Evolutionary conservation across 345 rosid species (phyloP).

Genomic region (Gossypioides kirkii): DNA sequence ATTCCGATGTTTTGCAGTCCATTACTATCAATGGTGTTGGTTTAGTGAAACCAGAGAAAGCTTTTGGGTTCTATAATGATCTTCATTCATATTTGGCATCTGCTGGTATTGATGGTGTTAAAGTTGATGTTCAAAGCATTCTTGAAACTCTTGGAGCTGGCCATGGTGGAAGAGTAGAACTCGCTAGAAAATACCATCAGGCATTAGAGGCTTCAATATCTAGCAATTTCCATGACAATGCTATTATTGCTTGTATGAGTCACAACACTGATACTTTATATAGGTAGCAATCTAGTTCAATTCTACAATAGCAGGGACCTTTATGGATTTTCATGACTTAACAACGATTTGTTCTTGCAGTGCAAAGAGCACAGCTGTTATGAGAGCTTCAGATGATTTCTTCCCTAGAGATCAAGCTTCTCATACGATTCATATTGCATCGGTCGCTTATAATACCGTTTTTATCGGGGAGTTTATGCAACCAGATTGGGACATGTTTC

Average conservation of each 20-base stretch:
- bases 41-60: conserved; percentile 67
- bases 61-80: conserved; percentile 56
- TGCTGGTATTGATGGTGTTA: conserved; percentile 68
- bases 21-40: conserved; percentile 57
- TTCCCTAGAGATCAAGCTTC: conserved; percentile 67
- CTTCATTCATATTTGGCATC: conserved; percentile 70
- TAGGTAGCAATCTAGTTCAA: conserved; percentile 26
- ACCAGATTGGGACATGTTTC: conserved; percentile 81
- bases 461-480: conserved; percentile 71
- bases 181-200: conserved; percentile 55
- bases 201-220: conserved; percentile 64
- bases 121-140: conserved; percentile 77
- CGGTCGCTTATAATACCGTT: conserved; percentile 59
- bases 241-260: conserved; percentile 62
- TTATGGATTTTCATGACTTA: neutral
- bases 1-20: conserved; percentile 37
- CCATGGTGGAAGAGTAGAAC: conserved; percentile 63
- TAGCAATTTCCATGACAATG: conserved; percentile 53
- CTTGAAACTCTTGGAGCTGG: conserved; percentile 70
- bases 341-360: conserved; percentile 24
- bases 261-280: conserved; percentile 65
- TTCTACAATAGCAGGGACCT: neutral
- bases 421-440: conserved; percentile 69
- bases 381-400: conserved; percentile 68
- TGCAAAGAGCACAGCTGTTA: conserved; percentile 46